A percentile compares a stretch with the other conserved stretches of the same genome.
Evolutionary conservation across 176 grass and related monocot genomes (phyloP).

Genomic region (Carex scoparia): DNA sequence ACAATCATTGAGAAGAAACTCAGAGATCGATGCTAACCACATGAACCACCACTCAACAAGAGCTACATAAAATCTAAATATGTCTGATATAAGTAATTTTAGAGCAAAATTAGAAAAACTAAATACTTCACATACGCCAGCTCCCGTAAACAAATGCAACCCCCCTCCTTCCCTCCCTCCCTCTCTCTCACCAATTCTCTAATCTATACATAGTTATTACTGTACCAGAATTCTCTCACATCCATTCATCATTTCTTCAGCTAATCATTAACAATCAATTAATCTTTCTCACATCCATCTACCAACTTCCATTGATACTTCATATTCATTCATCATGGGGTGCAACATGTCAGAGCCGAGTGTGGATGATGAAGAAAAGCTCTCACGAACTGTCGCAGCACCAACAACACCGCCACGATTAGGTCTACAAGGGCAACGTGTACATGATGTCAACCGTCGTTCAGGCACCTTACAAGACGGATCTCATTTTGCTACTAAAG

Average conservation of each 20-base stretch:
- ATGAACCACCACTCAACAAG: not conserved
- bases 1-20: too few relatives aligned
- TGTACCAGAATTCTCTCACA: not conserved
- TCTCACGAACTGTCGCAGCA: not conserved
- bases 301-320: not conserved
- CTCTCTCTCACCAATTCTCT: slow-evolving; percentile 2
- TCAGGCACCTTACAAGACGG: not conserved
- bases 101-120: not conserved
- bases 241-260: not conserved
- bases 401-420: not conserved
- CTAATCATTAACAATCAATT: slow-evolving; percentile 15
- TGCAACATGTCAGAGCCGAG: not conserved
- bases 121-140: not conserved
- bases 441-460: slow-evolving; percentile 1
- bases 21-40: not conserved
- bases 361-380: not conserved
- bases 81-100: not conserved
- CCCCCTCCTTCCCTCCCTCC: not conserved
- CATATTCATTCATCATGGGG: slow-evolving; percentile 20
- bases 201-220: slow-evolving; percentile 18
- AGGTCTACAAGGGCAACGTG: not conserved
- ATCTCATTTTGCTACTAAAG: not conserved
- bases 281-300: slow-evolving; percentile 11
- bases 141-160: not conserved
- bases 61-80: not conserved